Evolutionary conservation across 2,329 filamentous ascomycete genomes (phyloP).

Genomic region (Beauveria caledonica): DNA sequence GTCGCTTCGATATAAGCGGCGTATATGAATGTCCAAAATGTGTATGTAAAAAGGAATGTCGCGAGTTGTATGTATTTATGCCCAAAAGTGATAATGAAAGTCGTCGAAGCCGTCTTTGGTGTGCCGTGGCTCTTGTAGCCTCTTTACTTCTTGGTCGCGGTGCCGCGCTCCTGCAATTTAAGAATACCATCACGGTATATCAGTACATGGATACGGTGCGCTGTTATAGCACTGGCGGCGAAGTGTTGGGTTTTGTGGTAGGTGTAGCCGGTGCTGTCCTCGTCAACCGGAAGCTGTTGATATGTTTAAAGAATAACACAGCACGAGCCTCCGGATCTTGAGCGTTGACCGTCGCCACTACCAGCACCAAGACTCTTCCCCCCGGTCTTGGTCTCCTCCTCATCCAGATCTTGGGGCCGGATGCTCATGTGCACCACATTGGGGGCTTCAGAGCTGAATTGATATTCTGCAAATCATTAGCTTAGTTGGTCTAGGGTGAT

Average conservation of each 20-base stretch:
- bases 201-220: neutral
- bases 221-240: neutral
- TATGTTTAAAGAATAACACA: slow-evolving; percentile 45
- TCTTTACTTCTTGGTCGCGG: neutral
- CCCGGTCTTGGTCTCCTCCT: slow-evolving; percentile 64
- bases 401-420: slow-evolving; percentile 77
- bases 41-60: slow-evolving; percentile 8
- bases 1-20: slow-evolving; percentile 4
- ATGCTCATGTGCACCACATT: slow-evolving; percentile 96
- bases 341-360: slow-evolving; percentile 31
- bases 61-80: slow-evolving; percentile 1
- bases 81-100: slow-evolving; percentile 1
- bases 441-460: slow-evolving; percentile 62
- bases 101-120: neutral
- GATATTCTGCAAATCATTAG: slow-evolving; percentile 54
- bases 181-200: neutral
- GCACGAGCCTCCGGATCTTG: slow-evolving; percentile 34
- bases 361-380: slow-evolving; percentile 42
- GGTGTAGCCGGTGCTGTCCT: neutral
- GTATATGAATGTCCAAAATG: slow-evolving; percentile 11
- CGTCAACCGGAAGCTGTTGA: slow-evolving; percentile 20
- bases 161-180: neutral
- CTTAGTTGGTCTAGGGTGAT: neutral
- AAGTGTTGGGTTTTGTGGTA: neutral
- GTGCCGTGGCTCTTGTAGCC: neutral